These are phyloP conservation scores for Trichosporon sp. DNA, from an alignment of 1,284 basidiomycete genomes.

Conservation along the genomic window DNA sequence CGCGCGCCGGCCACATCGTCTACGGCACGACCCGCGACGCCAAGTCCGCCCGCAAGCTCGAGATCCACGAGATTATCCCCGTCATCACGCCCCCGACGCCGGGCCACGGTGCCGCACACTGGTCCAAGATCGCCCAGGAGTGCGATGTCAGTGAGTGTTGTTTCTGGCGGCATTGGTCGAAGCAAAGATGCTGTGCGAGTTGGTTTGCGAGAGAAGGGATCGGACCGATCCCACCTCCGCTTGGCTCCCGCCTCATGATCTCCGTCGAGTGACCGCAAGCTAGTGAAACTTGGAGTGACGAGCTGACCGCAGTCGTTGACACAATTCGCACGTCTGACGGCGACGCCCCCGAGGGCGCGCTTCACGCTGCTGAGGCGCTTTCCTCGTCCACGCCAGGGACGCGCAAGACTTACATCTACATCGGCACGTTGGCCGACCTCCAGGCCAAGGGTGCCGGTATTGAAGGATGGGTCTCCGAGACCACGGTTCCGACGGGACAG, in stretches of 20 bases:
- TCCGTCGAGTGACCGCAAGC: too few species aligned
- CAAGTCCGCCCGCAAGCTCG: constrained; percentile 56
- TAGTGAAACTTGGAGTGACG: too few species aligned
- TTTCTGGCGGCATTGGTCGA: too few species aligned
- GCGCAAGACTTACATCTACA: constrained; percentile 62
- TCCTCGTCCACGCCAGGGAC: constrained; percentile 42
- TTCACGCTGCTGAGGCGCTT: constrained; percentile 36
- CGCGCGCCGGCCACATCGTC: constrained; percentile 63
- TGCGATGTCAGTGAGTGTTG: constrained; percentile 60
- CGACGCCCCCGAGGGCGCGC: constrained; percentile 49
- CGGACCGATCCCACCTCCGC: too few species aligned
- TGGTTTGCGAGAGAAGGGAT: too few species aligned
- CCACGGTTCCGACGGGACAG: constrained; percentile 26
- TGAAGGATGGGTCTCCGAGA: constrained; percentile 48
- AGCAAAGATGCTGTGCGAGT: too few species aligned
- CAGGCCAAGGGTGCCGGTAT: constrained; percentile 36
- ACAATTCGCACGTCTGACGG: constrained; percentile 51
- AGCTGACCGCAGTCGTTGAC: constrained; percentile 49
- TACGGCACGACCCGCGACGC: constrained; percentile 61
- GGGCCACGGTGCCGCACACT: constrained; percentile 48
- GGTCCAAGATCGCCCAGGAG: constrained; percentile 58
- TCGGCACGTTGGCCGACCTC: constrained; percentile 43
- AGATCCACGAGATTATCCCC: constrained; percentile 62
- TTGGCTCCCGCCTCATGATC: too few species aligned
- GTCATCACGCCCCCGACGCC: constrained; percentile 58